Conservation (phyloP, 495 filamentous ascomycete species). For the Hypoxylon lienhwacheense region DNA sequence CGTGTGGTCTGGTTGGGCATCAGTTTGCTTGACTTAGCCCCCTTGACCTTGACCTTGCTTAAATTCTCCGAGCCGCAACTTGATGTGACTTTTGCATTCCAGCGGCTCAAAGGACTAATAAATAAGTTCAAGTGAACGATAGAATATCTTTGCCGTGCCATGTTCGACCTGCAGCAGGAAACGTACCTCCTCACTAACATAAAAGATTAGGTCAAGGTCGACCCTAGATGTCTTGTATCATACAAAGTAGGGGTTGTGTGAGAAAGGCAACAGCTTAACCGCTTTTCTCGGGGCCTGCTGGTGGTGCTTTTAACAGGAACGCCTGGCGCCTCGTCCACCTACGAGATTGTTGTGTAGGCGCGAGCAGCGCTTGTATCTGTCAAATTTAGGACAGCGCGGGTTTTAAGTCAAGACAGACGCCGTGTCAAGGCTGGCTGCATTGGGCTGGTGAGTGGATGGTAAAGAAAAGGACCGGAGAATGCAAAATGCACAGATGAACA, state of each 20-base stretch:
- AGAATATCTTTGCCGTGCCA: conserved; percentile 3
- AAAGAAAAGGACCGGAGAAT: conserved; percentile 5
- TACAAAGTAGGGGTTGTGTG: too few relatives aligned
- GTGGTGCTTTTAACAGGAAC: conserved; percentile 17
- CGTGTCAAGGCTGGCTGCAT: conserved; percentile 24
- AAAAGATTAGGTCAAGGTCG: conserved; percentile 4
- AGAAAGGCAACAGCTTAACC: conserved; percentile 1
- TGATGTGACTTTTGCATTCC: neutral
- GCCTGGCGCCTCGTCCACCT: conserved; percentile 20
- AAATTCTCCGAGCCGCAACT: conserved; percentile 14
- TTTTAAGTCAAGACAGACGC: conserved; percentile 23
- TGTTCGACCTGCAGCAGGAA: conserved; percentile 9
- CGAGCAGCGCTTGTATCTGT: conserved; percentile 23
- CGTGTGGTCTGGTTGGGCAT: conserved; percentile 14
- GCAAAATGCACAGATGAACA: conserved; percentile 4
- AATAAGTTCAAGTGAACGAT: conserved; percentile 1
- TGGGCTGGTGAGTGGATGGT: neutral
- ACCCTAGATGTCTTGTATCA: conserved; percentile 8
- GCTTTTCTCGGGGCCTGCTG: conserved; percentile 4
- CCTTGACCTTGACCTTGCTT: conserved; percentile 11
- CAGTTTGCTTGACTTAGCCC: conserved; percentile 4
- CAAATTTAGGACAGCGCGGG: conserved; percentile 6
- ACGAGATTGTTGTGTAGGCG: conserved; percentile 19
- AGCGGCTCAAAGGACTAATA: conserved; percentile 2
- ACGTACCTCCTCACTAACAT: too few relatives aligned